A percentile compares a stretch with the other conserved stretches of the same genome.
Conservation (phyloP, 2,329 filamentous ascomycete species). For the Curvularia sp. region DNA sequence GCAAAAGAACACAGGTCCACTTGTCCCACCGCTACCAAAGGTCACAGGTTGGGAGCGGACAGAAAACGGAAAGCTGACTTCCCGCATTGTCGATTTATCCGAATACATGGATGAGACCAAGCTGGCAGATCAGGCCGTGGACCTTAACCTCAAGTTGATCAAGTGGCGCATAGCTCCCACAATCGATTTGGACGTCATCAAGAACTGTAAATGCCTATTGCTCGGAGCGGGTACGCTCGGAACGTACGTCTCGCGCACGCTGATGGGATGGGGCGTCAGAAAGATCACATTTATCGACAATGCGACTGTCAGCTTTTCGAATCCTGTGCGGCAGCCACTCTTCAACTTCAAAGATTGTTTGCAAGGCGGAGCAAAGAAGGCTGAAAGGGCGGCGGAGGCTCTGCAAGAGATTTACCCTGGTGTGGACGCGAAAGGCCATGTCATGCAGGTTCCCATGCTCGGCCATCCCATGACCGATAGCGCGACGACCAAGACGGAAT, state of each 20-base stretch:
- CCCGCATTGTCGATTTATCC: constrained; percentile 80
- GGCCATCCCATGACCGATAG: constrained; percentile 86
- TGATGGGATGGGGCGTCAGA: constrained; percentile 94
- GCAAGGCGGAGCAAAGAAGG: constrained; percentile 84
- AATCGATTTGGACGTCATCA: constrained; percentile 86
- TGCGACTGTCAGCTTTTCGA: constrained; percentile 91
- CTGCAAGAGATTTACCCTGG: constrained; percentile 89
- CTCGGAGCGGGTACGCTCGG: constrained; percentile 93
- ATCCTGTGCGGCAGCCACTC: constrained; percentile 91
- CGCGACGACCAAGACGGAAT: constrained; percentile 73
- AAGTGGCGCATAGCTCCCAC: constrained; percentile 96
- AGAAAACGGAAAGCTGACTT: constrained; percentile 75
- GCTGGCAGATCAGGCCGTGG: constrained; percentile 91
- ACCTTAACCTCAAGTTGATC: constrained; percentile 96
- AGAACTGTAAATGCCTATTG: constrained; percentile 86
- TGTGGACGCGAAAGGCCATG: constrained; percentile 80
- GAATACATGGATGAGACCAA: constrained; percentile 92
- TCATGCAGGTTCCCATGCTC: constrained; percentile 91
- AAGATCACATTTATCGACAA: constrained; percentile 98
- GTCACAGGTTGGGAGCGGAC: constrained; percentile 96
- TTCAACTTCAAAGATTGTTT: constrained; percentile 91
- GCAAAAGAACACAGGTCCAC: constrained; percentile 29
- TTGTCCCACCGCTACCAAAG: constrained; percentile 72
- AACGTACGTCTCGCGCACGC: constrained; percentile 87
- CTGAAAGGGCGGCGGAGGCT: constrained; percentile 78